Evolutionary conservation across 176 grass and related monocot genomes (phyloP), one percentile per base, ranked within the genome.

Genomic region (Aegilops bicornis): DNA sequence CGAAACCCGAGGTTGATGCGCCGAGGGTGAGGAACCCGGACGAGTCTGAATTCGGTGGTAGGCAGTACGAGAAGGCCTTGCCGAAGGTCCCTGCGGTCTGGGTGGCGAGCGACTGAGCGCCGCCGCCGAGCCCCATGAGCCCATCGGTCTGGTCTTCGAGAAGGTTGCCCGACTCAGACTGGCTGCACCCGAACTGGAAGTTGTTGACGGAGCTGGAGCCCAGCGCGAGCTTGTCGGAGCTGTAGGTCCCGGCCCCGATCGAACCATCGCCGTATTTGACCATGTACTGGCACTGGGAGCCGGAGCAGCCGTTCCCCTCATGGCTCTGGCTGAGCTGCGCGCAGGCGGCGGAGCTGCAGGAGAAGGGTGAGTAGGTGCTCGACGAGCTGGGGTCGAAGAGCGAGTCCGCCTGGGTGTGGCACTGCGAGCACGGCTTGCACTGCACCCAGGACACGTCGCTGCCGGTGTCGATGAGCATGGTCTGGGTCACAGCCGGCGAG

Each of bases 371-470:
- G 82, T 97, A 97, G 6, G 95, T 54, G 50, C 60, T 59, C 5
- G 17, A 69, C 15, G 30, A 59, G 19, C 47, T 42, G 5, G 95
- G 95, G 23, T 91, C 79, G n/a, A 97, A 97, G 22, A 91, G 58
- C 32, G 47, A 48, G 69, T 89, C 90, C 22, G 50, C 15, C 64
- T 94, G 95, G 12, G 58, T 0, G 83, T 94, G 82, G 77, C 89
- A 90, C 7, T 31, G 35, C 35, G 69, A 36, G 30, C 94, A 96
- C 3, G 94, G 94, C 0, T 70, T 47, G 89, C 94, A 97, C 45
- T 97, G 94, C 69, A 97, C 92, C 94, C 94, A 97, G 0, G 91
- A 85, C 2, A 94, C 32, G 64, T 97, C 94, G 86, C 89, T 92
- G 80, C 87, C 91, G 3, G 91, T 94, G 89, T 97, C 94, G 14